A percentile compares a stretch with the other conserved stretches of the same genome.
phyloP scores from a whole-genome alignment of 441 rosid genomes.

The Codiaeum variegatum region DNA sequence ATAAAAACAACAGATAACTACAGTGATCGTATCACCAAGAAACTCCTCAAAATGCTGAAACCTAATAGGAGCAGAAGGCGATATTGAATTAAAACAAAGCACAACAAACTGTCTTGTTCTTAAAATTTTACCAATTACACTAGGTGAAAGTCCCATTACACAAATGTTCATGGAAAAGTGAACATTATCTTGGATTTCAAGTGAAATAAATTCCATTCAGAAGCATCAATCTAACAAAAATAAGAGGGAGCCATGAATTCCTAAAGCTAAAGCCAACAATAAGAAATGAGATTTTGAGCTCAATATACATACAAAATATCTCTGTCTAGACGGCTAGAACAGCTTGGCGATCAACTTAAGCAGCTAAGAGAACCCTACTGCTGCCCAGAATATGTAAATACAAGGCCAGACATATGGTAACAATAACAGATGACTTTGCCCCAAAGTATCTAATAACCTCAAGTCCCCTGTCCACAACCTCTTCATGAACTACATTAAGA shows the following conservation, averaged over 20 bases:
- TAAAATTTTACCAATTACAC: background rate
- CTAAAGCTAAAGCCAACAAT: conserved; percentile 10
- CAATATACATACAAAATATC: conserved; percentile 21
- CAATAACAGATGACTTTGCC: conserved; percentile 63
- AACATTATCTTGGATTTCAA: background rate
- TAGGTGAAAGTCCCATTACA: background rate
- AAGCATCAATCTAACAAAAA: background rate
- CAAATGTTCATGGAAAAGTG: background rate
- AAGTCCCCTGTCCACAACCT: conserved; percentile 57
- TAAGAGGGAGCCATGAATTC: conserved; percentile 1
- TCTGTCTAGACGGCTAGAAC: conserved; percentile 10
- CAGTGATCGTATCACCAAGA: background rate
- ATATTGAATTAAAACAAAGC: background rate
- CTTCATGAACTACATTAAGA: conserved; percentile 40
- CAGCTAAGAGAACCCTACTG: conserved; percentile 42
- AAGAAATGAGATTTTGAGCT: conserved; percentile 7
- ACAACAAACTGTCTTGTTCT: background rate
- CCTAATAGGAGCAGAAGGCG: background rate
- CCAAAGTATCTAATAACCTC: conserved; percentile 60
- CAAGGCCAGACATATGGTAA: conserved; percentile 71
- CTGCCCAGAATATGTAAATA: conserved; percentile 60
- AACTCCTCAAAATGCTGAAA: background rate
- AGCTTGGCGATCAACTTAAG: conserved; percentile 26
- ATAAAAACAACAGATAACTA: background rate
- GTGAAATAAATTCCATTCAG: too few relatives aligned